A percentile compares a stretch with the other conserved stretches of the same genome.
These are phyloP conservation scores for Fusarium cicatricum DNA, from an alignment of 2,329 filamentous ascomycete genomes.

Conservation along the genomic window DNA sequence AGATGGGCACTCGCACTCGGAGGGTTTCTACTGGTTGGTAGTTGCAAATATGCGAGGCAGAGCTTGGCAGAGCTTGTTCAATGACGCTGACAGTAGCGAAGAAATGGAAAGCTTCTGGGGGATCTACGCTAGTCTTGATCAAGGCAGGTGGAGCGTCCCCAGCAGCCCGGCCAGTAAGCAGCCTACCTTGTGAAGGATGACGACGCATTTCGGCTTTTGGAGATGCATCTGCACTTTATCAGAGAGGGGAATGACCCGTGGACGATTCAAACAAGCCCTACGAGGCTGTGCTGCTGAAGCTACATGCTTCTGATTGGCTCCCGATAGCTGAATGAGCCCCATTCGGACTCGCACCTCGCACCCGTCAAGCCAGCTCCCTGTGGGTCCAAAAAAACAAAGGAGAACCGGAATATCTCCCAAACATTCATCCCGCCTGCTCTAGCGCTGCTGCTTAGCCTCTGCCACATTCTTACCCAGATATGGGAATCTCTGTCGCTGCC, in stretches of 20 bases:
- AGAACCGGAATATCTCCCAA: too few species aligned
- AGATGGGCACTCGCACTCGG: neutral
- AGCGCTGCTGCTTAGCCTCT: neutral
- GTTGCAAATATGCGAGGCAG: too few species aligned
- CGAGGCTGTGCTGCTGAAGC: slow-evolving; percentile 3
- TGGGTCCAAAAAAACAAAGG: too few species aligned
- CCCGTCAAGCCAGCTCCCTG: slow-evolving; percentile 2
- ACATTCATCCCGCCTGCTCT: too few species aligned
- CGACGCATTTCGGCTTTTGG: too few species aligned
- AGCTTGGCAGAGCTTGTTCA: neutral
- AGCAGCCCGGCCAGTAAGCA: too few species aligned
- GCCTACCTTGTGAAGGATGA: neutral
- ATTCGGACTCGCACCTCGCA: slow-evolving; percentile 7
- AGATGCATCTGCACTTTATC: too few species aligned
- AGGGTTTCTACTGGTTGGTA: neutral
- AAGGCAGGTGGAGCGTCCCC: neutral
- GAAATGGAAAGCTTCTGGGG: neutral
- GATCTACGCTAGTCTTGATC: neutral
- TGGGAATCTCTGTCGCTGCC: neutral
- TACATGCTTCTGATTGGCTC: neutral
- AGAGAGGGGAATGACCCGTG: neutral
- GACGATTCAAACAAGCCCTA: neutral
- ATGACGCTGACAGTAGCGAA: neutral
- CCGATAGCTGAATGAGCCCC: neutral
- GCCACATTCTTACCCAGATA: neutral